phyloP scores from a whole-genome alignment of 352 stramenopile species.

The Pythium sp. region DNA sequence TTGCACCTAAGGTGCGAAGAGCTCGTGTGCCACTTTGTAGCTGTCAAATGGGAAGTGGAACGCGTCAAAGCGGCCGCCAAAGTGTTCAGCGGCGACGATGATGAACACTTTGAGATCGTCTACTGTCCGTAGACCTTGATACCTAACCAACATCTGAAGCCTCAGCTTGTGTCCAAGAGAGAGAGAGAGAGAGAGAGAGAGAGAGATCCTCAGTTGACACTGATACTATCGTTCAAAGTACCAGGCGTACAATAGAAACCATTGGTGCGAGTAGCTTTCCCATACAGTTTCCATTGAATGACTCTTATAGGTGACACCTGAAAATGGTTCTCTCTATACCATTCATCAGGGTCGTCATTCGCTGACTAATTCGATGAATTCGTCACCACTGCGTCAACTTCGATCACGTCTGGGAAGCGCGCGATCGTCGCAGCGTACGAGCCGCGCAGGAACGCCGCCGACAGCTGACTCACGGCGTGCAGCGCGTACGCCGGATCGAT shows the following conservation, averaged over 20 bases:
- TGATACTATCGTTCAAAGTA: no score
- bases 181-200: no score
- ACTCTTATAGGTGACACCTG: neutral
- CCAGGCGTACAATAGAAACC: no score
- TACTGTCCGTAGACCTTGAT: constrained; percentile 22
- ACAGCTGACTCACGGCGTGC: constrained; percentile 38
- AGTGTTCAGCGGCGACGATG: constrained; percentile 24
- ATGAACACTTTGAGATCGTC: constrained; percentile 23
- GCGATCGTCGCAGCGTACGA: constrained; percentile 26
- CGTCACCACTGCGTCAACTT: constrained; percentile 2
- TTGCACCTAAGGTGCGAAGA: constrained; percentile 14
- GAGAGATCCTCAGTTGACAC: no score
- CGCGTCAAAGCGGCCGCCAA: no score
- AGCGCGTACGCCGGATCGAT: constrained; percentile 51
- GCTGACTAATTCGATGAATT: neutral
- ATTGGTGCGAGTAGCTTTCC: no score
- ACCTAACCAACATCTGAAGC: no score
- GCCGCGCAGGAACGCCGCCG: constrained; percentile 43
- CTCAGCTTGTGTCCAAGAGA: no score
- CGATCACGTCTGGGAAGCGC: constrained; percentile 38
- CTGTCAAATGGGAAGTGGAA: no score
- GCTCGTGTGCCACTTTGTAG: constrained; percentile 17
- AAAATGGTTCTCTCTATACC: neutral
- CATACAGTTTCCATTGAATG: neutral
- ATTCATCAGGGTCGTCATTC: neutral